A percentile compares a stretch with the other conserved stretches of the same genome.
phyloP scores from a whole-genome alignment of 257 asterid species.

The Plantago elongata region DNA sequence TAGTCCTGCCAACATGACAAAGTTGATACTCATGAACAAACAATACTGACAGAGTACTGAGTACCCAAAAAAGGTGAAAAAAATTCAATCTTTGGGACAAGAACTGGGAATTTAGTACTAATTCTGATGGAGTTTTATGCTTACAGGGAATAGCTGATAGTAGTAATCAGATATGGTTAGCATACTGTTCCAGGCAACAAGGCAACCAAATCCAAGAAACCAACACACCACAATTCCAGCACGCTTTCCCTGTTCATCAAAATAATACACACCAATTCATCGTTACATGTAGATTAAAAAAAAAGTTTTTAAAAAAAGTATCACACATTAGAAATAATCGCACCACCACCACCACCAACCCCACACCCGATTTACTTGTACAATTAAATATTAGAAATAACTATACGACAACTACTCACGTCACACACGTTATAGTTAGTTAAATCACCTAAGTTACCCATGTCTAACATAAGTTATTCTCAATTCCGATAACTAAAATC shows the following conservation, averaged over 20 bases:
- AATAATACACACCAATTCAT: no score
- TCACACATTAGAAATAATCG: no score
- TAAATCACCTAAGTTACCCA: no score
- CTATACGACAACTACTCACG: no score
- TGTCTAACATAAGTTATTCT: no score
- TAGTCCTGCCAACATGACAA: slow-evolving; percentile 35
- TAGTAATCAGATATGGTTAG: slow-evolving; percentile 70
- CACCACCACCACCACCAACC: no score
- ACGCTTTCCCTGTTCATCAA: slow-evolving; percentile 46
- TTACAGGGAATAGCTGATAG: slow-evolving; percentile 60
- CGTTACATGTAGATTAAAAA: no score
- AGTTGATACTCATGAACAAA: neutral
- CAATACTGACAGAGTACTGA: no score
- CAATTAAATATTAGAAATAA: no score
- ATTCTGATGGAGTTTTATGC: slow-evolving; percentile 3
- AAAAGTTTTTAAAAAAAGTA: no score
- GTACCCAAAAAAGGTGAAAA: neutral
- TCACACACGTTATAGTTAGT: no score
- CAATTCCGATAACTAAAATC: neutral
- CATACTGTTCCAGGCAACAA: slow-evolving; percentile 83
- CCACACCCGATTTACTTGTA: no score
- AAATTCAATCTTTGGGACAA: neutral
- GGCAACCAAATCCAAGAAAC: slow-evolving; percentile 85
- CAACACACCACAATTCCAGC: slow-evolving; percentile 54
- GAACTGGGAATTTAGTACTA: neutral